Conservation (phyloP, 73 alveolate species). For the Paramecium biaurelia region DNA sequence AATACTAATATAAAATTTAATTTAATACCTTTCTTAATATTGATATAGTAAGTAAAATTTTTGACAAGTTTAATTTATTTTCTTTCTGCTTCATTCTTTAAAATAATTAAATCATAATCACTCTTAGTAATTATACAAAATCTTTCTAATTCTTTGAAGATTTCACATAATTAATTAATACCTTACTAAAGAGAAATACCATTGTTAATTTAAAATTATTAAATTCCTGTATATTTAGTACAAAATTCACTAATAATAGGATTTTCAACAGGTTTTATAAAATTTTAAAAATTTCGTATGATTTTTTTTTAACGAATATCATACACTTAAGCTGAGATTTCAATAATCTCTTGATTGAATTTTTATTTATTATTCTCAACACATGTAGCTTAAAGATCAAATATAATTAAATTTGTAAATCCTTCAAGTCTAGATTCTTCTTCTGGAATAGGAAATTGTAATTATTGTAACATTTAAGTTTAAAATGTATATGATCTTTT, state of each 20-base stretch:
- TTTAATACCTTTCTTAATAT: not conserved
- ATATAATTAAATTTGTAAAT: slow-evolving; percentile 67
- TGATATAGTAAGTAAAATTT: slow-evolving; percentile 7
- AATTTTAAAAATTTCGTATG: slow-evolving; percentile 58
- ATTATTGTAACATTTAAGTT: not conserved
- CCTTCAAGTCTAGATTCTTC: slow-evolving; percentile 20
- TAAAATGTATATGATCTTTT: not conserved
- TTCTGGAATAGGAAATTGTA: not conserved
- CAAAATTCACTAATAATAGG: slow-evolving; percentile 76
- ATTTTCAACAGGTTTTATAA: slow-evolving; percentile 71
- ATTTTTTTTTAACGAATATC: slow-evolving; percentile 59
- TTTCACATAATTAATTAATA: not conserved
- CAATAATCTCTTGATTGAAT: slow-evolving; percentile 73
- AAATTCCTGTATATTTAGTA: slow-evolving; percentile 79
- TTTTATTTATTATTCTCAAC: slow-evolving; percentile 53
- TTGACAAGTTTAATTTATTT: not conserved
- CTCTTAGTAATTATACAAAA: slow-evolving; percentile 71
- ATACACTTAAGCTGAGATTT: slow-evolving; percentile 74
- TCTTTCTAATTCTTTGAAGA: slow-evolving; percentile 27
- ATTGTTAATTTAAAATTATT: slow-evolving; percentile 65
- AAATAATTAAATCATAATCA: slow-evolving; percentile 72
- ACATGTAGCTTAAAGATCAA: slow-evolving; percentile 79
- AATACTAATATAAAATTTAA: not conserved
- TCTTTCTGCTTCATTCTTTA: slow-evolving; percentile 53
- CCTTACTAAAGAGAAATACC: slow-evolving; percentile 70